These are phyloP conservation scores for Aspergillus pseudonomiae DNA, from an alignment of 2,329 filamentous ascomycete species.

Conservation along the genomic window DNA sequence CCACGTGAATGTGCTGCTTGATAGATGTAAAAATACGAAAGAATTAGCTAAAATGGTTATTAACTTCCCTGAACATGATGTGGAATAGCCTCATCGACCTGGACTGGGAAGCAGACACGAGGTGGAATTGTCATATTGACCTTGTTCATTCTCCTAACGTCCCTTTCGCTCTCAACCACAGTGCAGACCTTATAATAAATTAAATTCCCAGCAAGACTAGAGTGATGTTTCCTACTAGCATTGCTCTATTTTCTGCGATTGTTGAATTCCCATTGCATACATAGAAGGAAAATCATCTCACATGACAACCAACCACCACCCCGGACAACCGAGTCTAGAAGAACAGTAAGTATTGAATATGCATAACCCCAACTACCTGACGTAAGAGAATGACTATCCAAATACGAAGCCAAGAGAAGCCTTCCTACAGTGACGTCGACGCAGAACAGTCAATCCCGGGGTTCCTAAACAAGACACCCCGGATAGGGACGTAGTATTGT, in stretches of 20 bases:
- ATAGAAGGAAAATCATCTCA: neutral
- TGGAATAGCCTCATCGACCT: neutral
- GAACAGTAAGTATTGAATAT: neutral
- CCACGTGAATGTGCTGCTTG: neutral
- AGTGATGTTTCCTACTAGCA: fast-evolving
- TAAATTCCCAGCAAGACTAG: neutral
- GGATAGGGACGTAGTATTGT: neutral
- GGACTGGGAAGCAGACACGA: neutral
- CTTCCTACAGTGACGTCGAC: neutral
- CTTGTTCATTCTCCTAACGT: neutral
- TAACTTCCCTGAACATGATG: neutral
- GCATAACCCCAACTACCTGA: neutral
- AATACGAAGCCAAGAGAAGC: neutral
- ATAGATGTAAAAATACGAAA: neutral
- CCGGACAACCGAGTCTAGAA: neutral
- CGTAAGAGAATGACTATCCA: neutral
- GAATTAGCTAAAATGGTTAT: neutral
- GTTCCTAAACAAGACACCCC: neutral
- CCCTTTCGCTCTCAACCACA: neutral
- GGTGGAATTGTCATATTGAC: neutral
- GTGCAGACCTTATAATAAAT: neutral
- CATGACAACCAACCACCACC: neutral
- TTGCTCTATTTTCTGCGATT: neutral
- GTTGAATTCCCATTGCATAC: neutral
- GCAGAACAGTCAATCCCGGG: neutral